Conservation (phyloP, 2,329 filamentous ascomycete genomes). For the Scedosporium apiospermum region DNA sequence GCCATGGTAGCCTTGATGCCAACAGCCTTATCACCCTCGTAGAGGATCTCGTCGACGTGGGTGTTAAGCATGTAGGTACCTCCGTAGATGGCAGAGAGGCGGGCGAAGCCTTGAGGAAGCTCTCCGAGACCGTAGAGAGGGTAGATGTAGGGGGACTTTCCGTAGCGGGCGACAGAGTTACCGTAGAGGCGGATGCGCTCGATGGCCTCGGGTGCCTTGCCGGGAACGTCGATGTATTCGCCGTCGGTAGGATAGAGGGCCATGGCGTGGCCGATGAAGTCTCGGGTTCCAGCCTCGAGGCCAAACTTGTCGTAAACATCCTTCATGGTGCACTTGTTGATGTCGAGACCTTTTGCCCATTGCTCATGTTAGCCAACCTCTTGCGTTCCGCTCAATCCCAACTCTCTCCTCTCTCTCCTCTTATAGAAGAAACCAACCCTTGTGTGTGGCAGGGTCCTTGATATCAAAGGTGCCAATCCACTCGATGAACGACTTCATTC, state of each 20-base stretch:
- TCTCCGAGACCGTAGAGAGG: slow-evolving; percentile 95
- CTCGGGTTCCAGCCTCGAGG: slow-evolving; percentile 77
- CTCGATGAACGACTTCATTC: slow-evolving; percentile 93
- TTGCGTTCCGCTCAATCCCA: background rate
- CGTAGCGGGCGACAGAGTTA: slow-evolving; percentile 94
- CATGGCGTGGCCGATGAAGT: slow-evolving; percentile 98
- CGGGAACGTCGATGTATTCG: slow-evolving; percentile 65
- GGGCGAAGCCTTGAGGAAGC: slow-evolving; percentile 94
- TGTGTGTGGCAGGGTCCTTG: slow-evolving; percentile 77
- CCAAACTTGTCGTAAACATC: slow-evolving; percentile 99
- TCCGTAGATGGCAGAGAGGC: slow-evolving; percentile 94
- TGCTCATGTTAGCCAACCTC: background rate
- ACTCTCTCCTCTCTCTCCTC: too few relatives aligned
- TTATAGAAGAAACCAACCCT: slow-evolving; percentile 49
- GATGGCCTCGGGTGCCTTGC: slow-evolving; percentile 73
- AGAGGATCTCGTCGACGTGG: slow-evolving; percentile 78
- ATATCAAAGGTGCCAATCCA: slow-evolving; percentile 83
- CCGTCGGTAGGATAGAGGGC: slow-evolving; percentile 86
- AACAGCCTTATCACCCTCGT: slow-evolving; percentile 74
- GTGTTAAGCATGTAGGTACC: slow-evolving; percentile 99
- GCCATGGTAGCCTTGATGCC: slow-evolving; percentile 98
- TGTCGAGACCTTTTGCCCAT: slow-evolving; percentile 57
- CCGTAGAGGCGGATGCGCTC: slow-evolving; percentile 92
- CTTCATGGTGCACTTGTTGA: slow-evolving; percentile 79
- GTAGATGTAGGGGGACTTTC: slow-evolving; percentile 99